Base-by-base conservation (phyloP, 192 early-diverging fungal genomes). In the Tieghemiomyces parasiticus region DNA sequence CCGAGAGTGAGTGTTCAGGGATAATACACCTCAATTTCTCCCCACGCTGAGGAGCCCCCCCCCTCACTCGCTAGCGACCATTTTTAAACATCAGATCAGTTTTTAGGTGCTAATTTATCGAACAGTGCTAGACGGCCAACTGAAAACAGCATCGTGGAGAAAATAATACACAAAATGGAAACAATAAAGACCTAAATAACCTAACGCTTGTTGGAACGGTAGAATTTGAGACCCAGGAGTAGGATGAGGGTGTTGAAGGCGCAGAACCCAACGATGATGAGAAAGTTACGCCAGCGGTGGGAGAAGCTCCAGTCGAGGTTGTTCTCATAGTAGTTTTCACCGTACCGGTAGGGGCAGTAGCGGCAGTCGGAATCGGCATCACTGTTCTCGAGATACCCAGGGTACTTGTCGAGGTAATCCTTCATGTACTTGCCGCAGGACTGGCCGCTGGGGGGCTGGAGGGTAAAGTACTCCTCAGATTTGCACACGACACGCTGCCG, bases 211-310 rank as follows among this genome's bases (percentile, higher is more conserved):
- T 75, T 71, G 22, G 68, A 63, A 34, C 71, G 68, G 65, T 65
- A 75, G 4, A 69, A 56, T 19, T 63, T 63, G 52, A 71, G 56
- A 59, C 68, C 69, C 4, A 61, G 30, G 35, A 66, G 38, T 16
- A 65, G 65, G 22, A 80, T 63, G 16, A 33, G 35, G 25, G 73
- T 46, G 48, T 85, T 83, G 63, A 83, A 81, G 12, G 74, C 62
- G 16, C 66, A 62, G 60, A 74, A 85, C 2, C 65, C 74, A 50
- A 73, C 61, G n/a, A 85, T 33, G 61, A 85, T 79, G 31, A 77
- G 79, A 50, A 81, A 75, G 52, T 85, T 80, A 38, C 81, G 65
- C 73, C 76, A 85, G 46, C 81, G 73, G 48, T 82, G 66, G 29
- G 53, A 67, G 56, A 72, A 81, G 60, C 60, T 66, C 78, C 79